These are phyloP conservation scores for Xylariaceae sp. DNA, from an alignment of 2,329 filamentous ascomycete species.

Conservation along the genomic window DNA sequence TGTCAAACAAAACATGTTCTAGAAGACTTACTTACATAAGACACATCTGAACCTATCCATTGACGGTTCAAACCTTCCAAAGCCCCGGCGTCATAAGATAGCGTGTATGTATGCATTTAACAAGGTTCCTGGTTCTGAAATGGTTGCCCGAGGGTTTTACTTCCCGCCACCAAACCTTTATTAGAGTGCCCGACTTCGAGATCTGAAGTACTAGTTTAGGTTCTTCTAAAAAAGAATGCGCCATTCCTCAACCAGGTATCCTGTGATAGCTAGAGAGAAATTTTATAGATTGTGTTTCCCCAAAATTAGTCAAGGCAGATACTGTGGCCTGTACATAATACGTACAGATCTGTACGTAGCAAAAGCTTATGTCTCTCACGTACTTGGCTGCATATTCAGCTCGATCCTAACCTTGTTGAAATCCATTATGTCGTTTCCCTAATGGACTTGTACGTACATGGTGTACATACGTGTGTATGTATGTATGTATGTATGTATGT, in stretches of 20 bases:
- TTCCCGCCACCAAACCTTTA: not conserved
- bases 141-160: no score
- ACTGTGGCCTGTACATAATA: no score
- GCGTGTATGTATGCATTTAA: no score
- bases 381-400: not conserved
- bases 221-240: not conserved
- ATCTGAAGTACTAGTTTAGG: not conserved
- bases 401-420: not conserved
- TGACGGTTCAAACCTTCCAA: not conserved
- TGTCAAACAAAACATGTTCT: not conserved
- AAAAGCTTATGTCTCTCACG: not conserved
- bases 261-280: no score
- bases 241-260: not conserved
- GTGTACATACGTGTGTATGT: no score
- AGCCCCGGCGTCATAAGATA: not conserved
- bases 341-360: no score
- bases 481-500: no score
- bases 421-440: not conserved
- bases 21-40: not conserved
- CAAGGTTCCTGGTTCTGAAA: no score
- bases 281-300: no score
- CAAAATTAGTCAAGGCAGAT: no score
- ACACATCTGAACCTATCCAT: not conserved
- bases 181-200: not conserved
- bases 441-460: not conserved